Evolutionary conservation across 306 rosid species (phyloP).

Genomic region (Quercus mongolica): DNA sequence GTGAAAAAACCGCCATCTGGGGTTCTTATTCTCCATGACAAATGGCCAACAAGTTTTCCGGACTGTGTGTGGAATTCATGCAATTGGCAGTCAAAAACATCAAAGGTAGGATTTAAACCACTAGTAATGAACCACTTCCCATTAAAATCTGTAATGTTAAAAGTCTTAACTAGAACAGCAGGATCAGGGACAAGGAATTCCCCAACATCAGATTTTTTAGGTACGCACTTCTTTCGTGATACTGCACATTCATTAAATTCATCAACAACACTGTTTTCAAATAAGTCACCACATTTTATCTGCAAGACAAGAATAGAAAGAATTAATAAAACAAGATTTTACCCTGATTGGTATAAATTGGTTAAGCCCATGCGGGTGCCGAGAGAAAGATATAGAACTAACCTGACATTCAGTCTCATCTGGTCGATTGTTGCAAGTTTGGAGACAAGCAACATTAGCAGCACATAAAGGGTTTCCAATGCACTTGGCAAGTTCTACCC

Average conservation of each 20-base stretch:
- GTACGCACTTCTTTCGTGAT: conserved; percentile 88
- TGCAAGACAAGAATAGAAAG: conserved; percentile 25
- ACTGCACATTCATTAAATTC: conserved; percentile 95
- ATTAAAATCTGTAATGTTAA: conserved; percentile 62
- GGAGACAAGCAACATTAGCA: conserved; percentile 91
- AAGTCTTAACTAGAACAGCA: conserved; percentile 68
- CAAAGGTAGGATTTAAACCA: conserved; percentile 88
- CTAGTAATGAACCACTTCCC: conserved; percentile 95
- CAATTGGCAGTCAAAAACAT: conserved; percentile 82
- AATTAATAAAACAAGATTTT: conserved; percentile 19
- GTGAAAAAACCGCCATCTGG: conserved; percentile 88
- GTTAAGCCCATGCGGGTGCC: background rate
- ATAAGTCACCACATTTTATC: conserved; percentile 91
- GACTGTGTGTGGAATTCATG: conserved; percentile 78
- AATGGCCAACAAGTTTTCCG: conserved; percentile 64
- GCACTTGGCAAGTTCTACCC: conserved; percentile 88
- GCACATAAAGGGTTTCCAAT: conserved; percentile 88
- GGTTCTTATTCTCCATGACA: conserved; percentile 84
- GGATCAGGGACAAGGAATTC: conserved; percentile 88
- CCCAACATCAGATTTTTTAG: conserved; percentile 89
- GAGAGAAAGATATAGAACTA: conserved; percentile 25
- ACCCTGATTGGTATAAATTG: background rate
- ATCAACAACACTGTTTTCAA: conserved; percentile 91
- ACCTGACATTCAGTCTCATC: conserved; percentile 98
- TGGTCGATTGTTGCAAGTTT: conserved; percentile 93